A percentile compares a stretch with the other conserved stretches of the same genome.
These are phyloP conservation scores for Mortierella sp. DNA, from an alignment of 371 early-diverging fungal genomes.

Conservation along the genomic window DNA sequence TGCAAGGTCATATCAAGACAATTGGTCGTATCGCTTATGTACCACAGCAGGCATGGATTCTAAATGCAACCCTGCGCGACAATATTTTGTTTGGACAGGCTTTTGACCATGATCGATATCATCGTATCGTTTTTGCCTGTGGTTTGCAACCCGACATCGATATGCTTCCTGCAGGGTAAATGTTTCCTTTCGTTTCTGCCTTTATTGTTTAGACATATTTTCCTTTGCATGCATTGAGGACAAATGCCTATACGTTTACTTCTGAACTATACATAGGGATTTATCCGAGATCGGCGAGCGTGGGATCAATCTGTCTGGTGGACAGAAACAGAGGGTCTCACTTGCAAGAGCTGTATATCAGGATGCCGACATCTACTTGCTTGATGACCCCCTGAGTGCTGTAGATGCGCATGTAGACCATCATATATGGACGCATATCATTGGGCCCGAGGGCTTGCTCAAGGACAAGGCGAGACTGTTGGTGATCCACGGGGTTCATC, in stretches of 20 bases:
- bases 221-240: too few species aligned
- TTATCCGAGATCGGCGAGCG: constrained; percentile 94
- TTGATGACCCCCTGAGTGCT: constrained; percentile 68
- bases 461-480: constrained; percentile 78
- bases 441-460: constrained; percentile 78
- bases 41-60: constrained; percentile 92
- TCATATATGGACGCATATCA: constrained; percentile 75
- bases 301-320: constrained; percentile 91
- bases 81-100: constrained; percentile 93
- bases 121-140: constrained; percentile 67
- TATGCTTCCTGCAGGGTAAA: constrained; percentile 69
- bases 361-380: constrained; percentile 67
- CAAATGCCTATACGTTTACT: too few species aligned
- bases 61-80: constrained; percentile 89
- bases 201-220: too few species aligned
- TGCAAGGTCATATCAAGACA: constrained; percentile 69
- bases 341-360: constrained; percentile 66
- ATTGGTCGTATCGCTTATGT: constrained; percentile 90
- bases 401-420: constrained; percentile 67
- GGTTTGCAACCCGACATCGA: constrained; percentile 83
- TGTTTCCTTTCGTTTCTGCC: too few species aligned
- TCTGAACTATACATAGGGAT: constrained; percentile 58
- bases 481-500: constrained; percentile 86
- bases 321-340: constrained; percentile 82
- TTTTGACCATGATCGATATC: constrained; percentile 81